Percentiles rank a stretch among this genome's conserved stretches.
These are phyloP conservation scores for Chlorociboria aeruginascens DNA, from an alignment of 495 filamentous ascomycete genomes.

Conservation along the genomic window DNA sequence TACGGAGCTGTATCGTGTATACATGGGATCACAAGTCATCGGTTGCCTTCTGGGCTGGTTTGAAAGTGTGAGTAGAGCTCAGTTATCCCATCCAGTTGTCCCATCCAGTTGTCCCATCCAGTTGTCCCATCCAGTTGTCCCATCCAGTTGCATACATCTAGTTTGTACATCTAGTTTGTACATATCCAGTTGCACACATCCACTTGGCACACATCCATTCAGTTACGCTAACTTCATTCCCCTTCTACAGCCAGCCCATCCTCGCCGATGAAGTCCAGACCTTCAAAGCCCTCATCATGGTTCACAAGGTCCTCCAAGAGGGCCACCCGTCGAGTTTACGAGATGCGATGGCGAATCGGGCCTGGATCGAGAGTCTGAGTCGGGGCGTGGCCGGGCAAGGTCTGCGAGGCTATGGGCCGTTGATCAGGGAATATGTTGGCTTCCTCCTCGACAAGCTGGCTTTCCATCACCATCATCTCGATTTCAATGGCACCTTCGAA, in stretches of 20 bases:
- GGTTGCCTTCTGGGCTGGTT: constrained; percentile 88
- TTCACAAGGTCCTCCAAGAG: constrained; percentile 95
- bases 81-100: neutral
- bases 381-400: constrained; percentile 78
- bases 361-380: constrained; percentile 88
- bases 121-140: too few relatives aligned
- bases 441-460: constrained; percentile 85
- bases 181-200: too few relatives aligned
- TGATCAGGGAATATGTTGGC: constrained; percentile 92
- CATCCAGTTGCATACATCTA: too few relatives aligned
- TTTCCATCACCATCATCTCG: constrained; percentile 92
- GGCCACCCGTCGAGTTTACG: constrained; percentile 78
- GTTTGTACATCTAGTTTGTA: neutral
- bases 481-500: constrained; percentile 98
- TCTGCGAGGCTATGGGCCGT: constrained; percentile 76
- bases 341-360: constrained; percentile 78
- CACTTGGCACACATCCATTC: too few relatives aligned
- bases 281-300: constrained; percentile 83
- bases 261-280: constrained; percentile 92
- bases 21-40: constrained; percentile 99
- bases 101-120: too few relatives aligned
- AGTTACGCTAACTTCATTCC: too few relatives aligned
- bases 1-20: constrained; percentile 94
- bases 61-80: constrained; percentile 76
- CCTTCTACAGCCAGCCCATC: constrained; percentile 75